A percentile compares a stretch with the other conserved stretches of the same genome.
phyloP scores from a whole-genome alignment of 345 rosid genomes.

The Passiflora organensis region DNA sequence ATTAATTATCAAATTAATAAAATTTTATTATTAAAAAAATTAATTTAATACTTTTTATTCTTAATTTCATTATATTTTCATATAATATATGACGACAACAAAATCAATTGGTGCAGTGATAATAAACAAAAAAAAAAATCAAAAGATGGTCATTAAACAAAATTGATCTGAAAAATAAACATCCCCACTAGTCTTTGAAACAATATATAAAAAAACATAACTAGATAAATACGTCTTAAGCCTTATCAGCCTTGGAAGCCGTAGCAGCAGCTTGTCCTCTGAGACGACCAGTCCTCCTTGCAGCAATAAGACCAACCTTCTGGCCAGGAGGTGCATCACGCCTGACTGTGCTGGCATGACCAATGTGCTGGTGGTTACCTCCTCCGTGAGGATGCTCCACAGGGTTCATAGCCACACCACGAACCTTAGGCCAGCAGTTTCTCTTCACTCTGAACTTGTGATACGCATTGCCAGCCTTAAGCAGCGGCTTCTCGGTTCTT shows the following conservation, averaged over 20 bases:
- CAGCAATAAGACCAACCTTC: conserved; percentile 2
- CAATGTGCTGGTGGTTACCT: conserved; percentile 3
- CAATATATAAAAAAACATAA: no score
- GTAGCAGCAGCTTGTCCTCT: conserved; percentile 59
- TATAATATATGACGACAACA: no score
- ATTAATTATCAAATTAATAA: no score
- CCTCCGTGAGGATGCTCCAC: background rate
- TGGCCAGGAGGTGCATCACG: background rate
- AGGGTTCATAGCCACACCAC: conserved; percentile 2
- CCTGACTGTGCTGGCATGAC: background rate
- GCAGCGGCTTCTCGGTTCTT: background rate
- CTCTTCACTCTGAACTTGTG: conserved; percentile 3
- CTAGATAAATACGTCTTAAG: no score
- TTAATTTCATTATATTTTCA: no score
- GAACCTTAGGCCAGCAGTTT: conserved; percentile 3
- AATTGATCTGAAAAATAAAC: no score
- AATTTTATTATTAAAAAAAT: no score
- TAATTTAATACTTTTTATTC: no score
- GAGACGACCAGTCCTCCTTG: conserved; percentile 13
- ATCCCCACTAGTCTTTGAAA: no score
- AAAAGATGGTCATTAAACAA: no score
- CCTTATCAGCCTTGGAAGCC: conserved; percentile 33
- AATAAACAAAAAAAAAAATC: no score
- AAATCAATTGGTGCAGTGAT: no score
- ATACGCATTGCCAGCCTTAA: background rate